Evolutionary conservation across 2,329 filamentous ascomycete species (phyloP).

Genomic region (Calonectria pauciramosa): DNA sequence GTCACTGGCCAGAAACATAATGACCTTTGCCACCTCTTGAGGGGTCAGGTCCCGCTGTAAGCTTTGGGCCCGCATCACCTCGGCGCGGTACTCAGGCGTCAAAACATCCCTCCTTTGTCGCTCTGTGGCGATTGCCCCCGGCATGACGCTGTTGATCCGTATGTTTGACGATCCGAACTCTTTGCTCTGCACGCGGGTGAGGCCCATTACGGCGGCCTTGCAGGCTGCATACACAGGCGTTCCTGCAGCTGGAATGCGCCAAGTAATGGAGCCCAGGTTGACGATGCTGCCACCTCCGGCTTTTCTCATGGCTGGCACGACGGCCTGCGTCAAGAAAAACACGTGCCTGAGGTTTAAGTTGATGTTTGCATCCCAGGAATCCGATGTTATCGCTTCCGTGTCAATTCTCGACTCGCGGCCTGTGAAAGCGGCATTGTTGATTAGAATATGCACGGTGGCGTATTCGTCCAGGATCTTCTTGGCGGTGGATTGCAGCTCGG

Average conservation of each 20-base stretch:
- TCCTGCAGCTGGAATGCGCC: constrained; percentile 58
- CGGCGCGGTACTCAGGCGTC: constrained; percentile 56
- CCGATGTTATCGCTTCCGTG: constrained; percentile 54
- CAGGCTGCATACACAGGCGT: constrained; percentile 63
- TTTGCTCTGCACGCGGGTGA: constrained; percentile 67
- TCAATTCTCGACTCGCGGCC: constrained; percentile 40
- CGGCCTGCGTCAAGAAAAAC: constrained; percentile 80
- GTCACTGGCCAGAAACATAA: constrained; percentile 61
- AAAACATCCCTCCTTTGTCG: constrained; percentile 59
- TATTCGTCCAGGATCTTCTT: constrained; percentile 47
- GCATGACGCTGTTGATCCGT: constrained; percentile 64
- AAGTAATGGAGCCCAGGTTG: constrained; percentile 67
- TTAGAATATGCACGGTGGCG: constrained; percentile 76
- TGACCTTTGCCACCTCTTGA: constrained; percentile 60
- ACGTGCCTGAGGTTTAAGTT: constrained; percentile 60
- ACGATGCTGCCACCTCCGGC: constrained; percentile 63
- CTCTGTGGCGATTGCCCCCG: constrained; percentile 61
- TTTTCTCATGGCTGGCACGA: constrained; percentile 69
- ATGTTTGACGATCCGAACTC: constrained; percentile 65
- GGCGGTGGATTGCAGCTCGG: constrained; percentile 50
- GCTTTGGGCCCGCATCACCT: constrained; percentile 56
- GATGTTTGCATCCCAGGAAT: constrained; percentile 58
- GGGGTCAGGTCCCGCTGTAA: constrained; percentile 57
- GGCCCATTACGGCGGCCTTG: constrained; percentile 68
- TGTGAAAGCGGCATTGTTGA: constrained; percentile 82